phyloP scores from a whole-genome alignment of 139 green algal species.

The Chlorella sorokiniana region DNA sequence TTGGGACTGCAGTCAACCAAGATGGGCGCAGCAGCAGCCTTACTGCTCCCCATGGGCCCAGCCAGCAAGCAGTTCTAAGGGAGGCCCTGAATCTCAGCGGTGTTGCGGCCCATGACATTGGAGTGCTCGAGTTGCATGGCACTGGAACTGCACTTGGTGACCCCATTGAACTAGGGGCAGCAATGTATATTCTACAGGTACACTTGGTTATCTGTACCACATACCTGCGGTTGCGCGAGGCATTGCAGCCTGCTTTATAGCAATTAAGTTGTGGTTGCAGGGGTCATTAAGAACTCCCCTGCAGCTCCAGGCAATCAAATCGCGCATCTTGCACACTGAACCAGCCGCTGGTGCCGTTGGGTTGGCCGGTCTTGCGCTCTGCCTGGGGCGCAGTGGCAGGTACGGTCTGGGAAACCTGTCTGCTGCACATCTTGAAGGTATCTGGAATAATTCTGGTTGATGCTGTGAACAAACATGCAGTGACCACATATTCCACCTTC shows the following conservation, averaged over 20 bases:
- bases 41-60: constrained; percentile 87
- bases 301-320: constrained; percentile 75
- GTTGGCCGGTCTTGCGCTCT: constrained; percentile 15
- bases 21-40: constrained; percentile 86
- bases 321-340: constrained; percentile 78
- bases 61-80: constrained; percentile 80
- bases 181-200: constrained; percentile 38
- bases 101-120: constrained; percentile 15
- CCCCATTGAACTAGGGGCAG: constrained; percentile 85
- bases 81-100: constrained; percentile 42
- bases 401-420: neutral
- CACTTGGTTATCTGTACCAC: neutral
- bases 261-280: neutral
- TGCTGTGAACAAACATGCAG: too few species aligned
- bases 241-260: neutral
- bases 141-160: constrained; percentile 86
- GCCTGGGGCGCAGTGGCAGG: neutral
- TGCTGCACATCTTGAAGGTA: neutral
- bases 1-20: constrained; percentile 82
- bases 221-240: too few species aligned
- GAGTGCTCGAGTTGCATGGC: constrained; percentile 74
- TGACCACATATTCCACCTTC: too few species aligned
- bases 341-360: constrained; percentile 75
- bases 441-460: too few species aligned
- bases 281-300: constrained; percentile 33